Percentiles rank a stretch among this genome's conserved stretches.
Conservation (phyloP, 345 rosid species). For the Abelmoschus esculentus region DNA sequence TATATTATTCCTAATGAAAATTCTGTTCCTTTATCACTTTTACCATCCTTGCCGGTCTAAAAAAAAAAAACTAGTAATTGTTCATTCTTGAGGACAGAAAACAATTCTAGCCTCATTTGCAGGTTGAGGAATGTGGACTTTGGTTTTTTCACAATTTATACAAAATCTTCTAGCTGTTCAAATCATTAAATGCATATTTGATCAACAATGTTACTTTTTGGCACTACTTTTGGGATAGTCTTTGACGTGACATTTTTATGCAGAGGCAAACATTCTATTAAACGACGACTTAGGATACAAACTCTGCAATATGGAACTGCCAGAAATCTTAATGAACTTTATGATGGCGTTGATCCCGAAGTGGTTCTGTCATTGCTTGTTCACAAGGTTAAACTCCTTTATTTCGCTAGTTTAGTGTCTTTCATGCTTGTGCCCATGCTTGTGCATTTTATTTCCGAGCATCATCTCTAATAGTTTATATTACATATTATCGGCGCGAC, state of each 20-base stretch:
- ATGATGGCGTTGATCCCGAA: slow-evolving; percentile 83
- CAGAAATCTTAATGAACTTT: slow-evolving; percentile 62
- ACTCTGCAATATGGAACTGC: slow-evolving; percentile 77
- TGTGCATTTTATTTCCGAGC: background rate
- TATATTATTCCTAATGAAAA: slow-evolving; percentile 22
- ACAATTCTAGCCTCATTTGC: background rate
- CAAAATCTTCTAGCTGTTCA: slow-evolving; percentile 2
- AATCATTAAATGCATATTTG: background rate
- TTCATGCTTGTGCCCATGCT: background rate
- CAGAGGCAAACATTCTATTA: slow-evolving; percentile 67
- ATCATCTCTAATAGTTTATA: background rate
- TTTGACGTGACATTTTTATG: slow-evolving; percentile 23
- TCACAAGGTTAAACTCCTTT: slow-evolving; percentile 56
- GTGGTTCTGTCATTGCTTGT: slow-evolving; percentile 77
- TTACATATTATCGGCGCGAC: background rate
- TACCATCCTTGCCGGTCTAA: background rate
- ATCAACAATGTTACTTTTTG: background rate
- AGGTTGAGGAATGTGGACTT: background rate
- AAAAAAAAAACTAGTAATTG: background rate
- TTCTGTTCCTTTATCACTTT: background rate
- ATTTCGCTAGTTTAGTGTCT: background rate
- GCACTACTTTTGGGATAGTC: background rate
- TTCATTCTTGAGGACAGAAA: slow-evolving; percentile 3
- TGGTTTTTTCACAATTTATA: background rate
- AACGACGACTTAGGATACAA: slow-evolving; percentile 80